Evolutionary conservation across 2,329 filamentous ascomycete species (phyloP), one percentile per base, ranked within the genome.

Genomic region (Botrytis byssoidea): DNA sequence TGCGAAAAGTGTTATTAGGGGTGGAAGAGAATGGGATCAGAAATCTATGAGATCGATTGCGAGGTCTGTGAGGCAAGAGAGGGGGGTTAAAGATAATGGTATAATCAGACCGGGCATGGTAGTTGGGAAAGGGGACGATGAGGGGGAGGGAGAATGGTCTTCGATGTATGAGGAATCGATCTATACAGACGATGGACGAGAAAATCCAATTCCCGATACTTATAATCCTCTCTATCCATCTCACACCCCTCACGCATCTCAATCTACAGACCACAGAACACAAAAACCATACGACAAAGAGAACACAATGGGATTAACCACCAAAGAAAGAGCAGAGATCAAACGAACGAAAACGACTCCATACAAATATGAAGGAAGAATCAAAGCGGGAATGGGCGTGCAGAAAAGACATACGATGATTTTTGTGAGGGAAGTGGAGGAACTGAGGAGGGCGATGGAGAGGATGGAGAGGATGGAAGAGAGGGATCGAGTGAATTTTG

Each of bases 401-500:
- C 63, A 68, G 1, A 68, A 68, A 37, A 37, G 46, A 37, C 0
- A 37, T 20, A 68, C 44, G 65, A 68, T 68, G 65, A 18, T 20
- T 40, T 51, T 71, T 61, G 29, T 46, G 4, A 25, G 68, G 6
- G 68, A 60, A 22, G 55, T 60, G 20, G 51, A 60, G 25, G 59
- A 40, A 32, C 59, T 63, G 8, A 35, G 46, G 44, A 63, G 44
- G 44, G 42, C 32, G 1, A 40, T 71, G 59, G 12, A 9, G 25
- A 55, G 59, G 0, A 40, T 71, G 59, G 12, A 9, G 32, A 42
- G 69, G 35, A 61, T 18, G 40, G 59, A 71, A 44, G 69, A 71
- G 69, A 64, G 69, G 59, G 69, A 71, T 64, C 32, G 61, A 20
- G 32, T 64, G 6, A 64, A 63, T 55, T 71, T 71, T 71, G 59